Evolutionary conservation across 768 basidiomycete genomes (phyloP).

Genomic region (Phylloporus sp.): DNA sequence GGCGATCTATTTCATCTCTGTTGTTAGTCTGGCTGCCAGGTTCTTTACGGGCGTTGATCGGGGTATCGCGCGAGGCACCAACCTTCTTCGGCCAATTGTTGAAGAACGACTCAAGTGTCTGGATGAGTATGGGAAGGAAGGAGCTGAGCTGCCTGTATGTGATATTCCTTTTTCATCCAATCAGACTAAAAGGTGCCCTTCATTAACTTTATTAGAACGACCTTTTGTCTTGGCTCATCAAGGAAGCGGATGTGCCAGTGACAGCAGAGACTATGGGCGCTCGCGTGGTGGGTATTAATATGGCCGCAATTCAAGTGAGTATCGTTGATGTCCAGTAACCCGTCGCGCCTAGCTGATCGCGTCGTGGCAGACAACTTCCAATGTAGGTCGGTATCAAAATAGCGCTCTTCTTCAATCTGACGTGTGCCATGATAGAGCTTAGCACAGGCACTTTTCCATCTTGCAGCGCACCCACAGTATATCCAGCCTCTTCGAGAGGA

Average conservation of each 20-base stretch:
- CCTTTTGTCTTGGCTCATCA: conserved; percentile 32
- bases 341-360: not conserved
- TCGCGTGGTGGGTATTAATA: conserved; percentile 15
- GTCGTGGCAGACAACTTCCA: not conserved
- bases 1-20: not conserved
- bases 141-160: conserved; percentile 5
- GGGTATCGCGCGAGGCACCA: conserved; percentile 6
- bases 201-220: conserved; percentile 28
- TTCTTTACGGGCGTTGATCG: not conserved
- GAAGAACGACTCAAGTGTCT: conserved; percentile 1
- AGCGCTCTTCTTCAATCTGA: conserved; percentile 9
- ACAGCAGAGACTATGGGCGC: conserved; percentile 9
- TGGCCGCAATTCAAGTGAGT: conserved; percentile 23
- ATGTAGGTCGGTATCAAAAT: not conserved
- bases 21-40: not conserved
- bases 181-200: too few species aligned
- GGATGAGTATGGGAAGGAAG: not conserved
- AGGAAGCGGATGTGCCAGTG: conserved; percentile 16
- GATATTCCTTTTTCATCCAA: not conserved
- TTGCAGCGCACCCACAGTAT: not conserved
- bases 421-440: not conserved
- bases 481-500: not conserved
- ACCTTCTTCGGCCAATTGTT: conserved; percentile 26
- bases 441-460: not conserved
- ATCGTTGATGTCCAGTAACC: not conserved